Conservation (phyloP, 139 green algal genomes). For the Trebouxia sp. region DNA sequence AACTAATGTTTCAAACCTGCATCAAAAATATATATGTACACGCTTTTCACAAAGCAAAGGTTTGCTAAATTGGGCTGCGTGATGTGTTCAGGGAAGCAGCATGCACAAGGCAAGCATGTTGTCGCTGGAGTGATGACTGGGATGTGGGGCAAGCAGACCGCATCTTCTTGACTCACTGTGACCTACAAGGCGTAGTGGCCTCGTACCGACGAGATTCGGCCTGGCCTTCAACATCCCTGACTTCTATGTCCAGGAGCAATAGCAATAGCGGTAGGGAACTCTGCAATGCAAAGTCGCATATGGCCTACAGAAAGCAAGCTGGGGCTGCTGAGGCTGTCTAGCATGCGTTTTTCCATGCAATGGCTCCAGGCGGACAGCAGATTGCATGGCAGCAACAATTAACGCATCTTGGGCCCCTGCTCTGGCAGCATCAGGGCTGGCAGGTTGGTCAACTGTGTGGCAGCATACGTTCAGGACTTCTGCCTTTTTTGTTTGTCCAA, state of each 20-base stretch:
- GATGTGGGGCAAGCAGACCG: neutral
- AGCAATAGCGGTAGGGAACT: constrained; percentile 36
- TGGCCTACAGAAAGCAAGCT: too few relatives aligned
- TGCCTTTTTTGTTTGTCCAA: neutral
- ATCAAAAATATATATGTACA: neutral
- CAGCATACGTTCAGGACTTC: neutral
- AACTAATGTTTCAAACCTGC: too few relatives aligned
- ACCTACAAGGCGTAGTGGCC: constrained; percentile 41
- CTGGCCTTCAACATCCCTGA: constrained; percentile 38
- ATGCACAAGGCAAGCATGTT: constrained; percentile 4
- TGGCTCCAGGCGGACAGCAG: too few relatives aligned
- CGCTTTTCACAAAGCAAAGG: too few relatives aligned
- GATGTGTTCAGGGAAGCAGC: neutral
- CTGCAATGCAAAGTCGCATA: too few relatives aligned
- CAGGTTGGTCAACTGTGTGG: neutral
- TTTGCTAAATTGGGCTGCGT: neutral
- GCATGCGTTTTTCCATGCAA: too few relatives aligned
- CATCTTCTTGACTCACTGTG: constrained; percentile 43
- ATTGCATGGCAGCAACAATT: neutral
- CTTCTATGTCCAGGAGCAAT: constrained; percentile 39
- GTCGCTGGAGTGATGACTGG: constrained; percentile 43
- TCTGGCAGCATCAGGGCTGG: neutral
- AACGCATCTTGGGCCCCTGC: neutral
- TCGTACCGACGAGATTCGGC: constrained; percentile 39
- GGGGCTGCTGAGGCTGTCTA: too few relatives aligned